phyloP scores from a whole-genome alignment of 1,139 yeast species.

The Debaryomyces subglobosus region DNA sequence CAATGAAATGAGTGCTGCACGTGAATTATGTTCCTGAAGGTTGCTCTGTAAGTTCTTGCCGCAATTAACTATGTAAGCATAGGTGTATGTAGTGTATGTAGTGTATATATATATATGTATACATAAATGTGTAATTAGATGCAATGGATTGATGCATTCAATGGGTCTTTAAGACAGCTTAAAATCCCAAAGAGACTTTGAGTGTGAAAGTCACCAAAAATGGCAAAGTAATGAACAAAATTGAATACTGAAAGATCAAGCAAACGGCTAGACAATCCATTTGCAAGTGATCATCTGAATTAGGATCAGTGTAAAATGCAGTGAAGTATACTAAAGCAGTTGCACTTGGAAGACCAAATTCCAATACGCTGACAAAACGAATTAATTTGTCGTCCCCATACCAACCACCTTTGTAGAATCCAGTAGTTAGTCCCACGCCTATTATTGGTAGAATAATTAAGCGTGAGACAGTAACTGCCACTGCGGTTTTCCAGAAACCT shows the following conservation, averaged over 20 bases:
- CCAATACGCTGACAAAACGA: constrained; percentile 71
- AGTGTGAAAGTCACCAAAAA: constrained; percentile 62
- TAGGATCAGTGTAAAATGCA: constrained; percentile 76
- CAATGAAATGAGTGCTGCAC: constrained; percentile 2
- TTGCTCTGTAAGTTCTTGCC: background rate
- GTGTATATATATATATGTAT: background rate
- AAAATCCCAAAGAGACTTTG: constrained; percentile 42
- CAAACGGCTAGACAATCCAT: constrained; percentile 82
- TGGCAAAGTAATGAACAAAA: constrained; percentile 65
- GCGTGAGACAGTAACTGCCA: constrained; percentile 37
- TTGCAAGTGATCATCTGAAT: constrained; percentile 62
- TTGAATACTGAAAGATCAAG: constrained; percentile 67
- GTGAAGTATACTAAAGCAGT: constrained; percentile 84
- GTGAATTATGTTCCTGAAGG: constrained; percentile 2
- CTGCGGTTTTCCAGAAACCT: constrained; percentile 69
- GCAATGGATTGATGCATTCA: background rate
- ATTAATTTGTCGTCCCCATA: constrained; percentile 51
- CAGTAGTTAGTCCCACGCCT: constrained; percentile 51
- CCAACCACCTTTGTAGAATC: constrained; percentile 48
- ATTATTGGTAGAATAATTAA: constrained; percentile 45
- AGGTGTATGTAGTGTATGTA: background rate
- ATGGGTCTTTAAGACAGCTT: background rate
- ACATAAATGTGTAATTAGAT: background rate
- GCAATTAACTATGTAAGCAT: background rate
- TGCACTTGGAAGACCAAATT: constrained; percentile 84